Percentiles rank a stretch among this genome's conserved stretches.
phyloP scores from a whole-genome alignment of 2,329 filamentous ascomycete genomes.

The Colletotrichum sp. region DNA sequence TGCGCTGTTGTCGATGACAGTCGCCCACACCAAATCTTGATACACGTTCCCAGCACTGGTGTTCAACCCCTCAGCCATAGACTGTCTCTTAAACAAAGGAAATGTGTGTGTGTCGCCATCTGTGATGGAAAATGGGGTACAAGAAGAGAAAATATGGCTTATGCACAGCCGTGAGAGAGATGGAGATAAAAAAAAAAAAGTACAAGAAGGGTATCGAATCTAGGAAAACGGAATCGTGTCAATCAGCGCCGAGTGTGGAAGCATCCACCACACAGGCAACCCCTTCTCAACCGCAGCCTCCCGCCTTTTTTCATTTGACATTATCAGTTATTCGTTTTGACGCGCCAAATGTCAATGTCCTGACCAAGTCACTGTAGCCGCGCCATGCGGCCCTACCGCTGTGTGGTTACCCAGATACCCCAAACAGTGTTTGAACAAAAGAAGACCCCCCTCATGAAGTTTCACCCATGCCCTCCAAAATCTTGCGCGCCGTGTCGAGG shows the following conservation, averaged over 20 bases:
- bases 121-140: neutral
- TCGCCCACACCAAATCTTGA: neutral
- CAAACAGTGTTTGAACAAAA: constrained; percentile 1
- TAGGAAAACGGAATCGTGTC: constrained; percentile 24
- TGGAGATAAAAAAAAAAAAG: neutral
- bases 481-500: constrained; percentile 75
- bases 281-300: neutral
- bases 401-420: neutral
- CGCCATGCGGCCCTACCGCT: neutral
- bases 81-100: neutral
- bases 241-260: neutral
- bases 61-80: neutral
- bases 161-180: neutral
- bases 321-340: constrained; percentile 13
- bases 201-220: constrained; percentile 31
- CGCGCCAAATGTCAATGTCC: constrained; percentile 3
- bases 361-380: neutral
- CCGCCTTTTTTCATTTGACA: constrained; percentile 16
- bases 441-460: constrained; percentile 7
- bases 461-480: constrained; percentile 72
- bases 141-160: neutral
- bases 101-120: neutral
- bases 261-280: neutral
- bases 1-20: neutral
- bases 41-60: neutral